A percentile compares a stretch with the other conserved stretches of the same genome.
phyloP scores from a whole-genome alignment of 345 rosid genomes.

The Geranium brycei region DNA sequence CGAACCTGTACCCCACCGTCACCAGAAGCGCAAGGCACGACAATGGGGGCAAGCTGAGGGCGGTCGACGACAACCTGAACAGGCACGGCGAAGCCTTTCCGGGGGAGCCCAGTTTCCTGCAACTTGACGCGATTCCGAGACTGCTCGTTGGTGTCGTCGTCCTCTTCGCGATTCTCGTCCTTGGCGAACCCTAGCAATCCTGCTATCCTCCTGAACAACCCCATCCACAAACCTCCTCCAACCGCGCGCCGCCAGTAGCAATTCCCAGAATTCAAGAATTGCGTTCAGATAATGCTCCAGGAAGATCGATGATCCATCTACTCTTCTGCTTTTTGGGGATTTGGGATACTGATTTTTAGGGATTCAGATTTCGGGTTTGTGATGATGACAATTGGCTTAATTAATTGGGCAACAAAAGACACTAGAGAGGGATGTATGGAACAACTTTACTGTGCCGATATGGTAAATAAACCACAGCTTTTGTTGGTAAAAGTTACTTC shows the following conservation, averaged over 20 bases:
- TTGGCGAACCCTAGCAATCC: constrained; percentile 64
- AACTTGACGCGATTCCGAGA: constrained; percentile 19
- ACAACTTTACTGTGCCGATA: too few relatives aligned
- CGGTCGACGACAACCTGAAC: constrained; percentile 72
- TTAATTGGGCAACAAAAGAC: too few relatives aligned
- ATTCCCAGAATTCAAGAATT: neutral
- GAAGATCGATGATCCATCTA: too few relatives aligned
- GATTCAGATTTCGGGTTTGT: too few relatives aligned
- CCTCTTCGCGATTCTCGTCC: constrained; percentile 43
- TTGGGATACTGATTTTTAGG: too few relatives aligned
- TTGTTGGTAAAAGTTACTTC: too few relatives aligned
- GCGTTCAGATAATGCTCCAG: too few relatives aligned
- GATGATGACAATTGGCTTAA: too few relatives aligned
- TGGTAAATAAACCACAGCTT: too few relatives aligned
- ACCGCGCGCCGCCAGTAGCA: neutral
- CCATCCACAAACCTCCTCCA: constrained; percentile 29
- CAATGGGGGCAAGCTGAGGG: constrained; percentile 42
- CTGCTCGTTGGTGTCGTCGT: constrained; percentile 6
- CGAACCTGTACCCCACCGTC: constrained; percentile 92
- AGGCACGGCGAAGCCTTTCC: constrained; percentile 73
- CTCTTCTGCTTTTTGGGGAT: too few relatives aligned
- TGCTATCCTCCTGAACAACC: constrained; percentile 67
- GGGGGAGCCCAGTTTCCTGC: constrained; percentile 58
- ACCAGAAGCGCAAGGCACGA: constrained; percentile 50
- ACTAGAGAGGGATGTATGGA: too few relatives aligned